A percentile compares a stretch with the other conserved stretches of the same genome.
phyloP scores from a whole-genome alignment of 257 asterid species.

The Solanum corneliomulleri region DNA sequence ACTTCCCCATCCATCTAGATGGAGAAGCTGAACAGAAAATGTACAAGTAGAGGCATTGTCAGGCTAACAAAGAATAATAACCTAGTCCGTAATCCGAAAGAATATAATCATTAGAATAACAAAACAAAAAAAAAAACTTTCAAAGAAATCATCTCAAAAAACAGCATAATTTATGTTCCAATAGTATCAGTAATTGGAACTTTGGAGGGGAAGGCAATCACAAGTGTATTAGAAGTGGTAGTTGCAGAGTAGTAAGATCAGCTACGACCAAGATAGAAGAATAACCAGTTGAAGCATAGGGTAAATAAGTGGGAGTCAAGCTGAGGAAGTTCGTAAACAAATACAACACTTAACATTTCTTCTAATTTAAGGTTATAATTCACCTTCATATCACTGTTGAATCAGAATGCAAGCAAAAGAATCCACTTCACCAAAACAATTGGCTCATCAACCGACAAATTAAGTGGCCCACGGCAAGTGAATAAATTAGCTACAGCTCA shows the following conservation, averaged over 20 bases:
- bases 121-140: neutral
- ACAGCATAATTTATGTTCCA: neutral
- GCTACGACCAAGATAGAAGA: neutral
- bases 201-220: neutral
- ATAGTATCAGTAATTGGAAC: neutral
- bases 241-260: neutral
- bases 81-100: neutral
- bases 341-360: neutral
- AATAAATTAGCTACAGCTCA: conserved; percentile 12
- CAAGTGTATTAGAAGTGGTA: neutral
- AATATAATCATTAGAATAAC: neutral
- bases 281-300: neutral
- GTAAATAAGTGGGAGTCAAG: neutral
- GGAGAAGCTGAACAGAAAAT: neutral
- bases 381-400: neutral
- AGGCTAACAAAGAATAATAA: neutral
- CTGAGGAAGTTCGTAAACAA: neutral
- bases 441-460: neutral
- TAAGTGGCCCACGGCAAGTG: neutral
- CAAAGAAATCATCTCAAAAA: neutral
- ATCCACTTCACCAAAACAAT: neutral
- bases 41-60: neutral
- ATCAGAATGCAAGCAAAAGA: neutral
- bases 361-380: neutral
- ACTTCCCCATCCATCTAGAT: neutral